Base-by-base conservation (phyloP, 495 filamentous ascomycete species). In the Podospora bellae-mahoneyi region DNA sequence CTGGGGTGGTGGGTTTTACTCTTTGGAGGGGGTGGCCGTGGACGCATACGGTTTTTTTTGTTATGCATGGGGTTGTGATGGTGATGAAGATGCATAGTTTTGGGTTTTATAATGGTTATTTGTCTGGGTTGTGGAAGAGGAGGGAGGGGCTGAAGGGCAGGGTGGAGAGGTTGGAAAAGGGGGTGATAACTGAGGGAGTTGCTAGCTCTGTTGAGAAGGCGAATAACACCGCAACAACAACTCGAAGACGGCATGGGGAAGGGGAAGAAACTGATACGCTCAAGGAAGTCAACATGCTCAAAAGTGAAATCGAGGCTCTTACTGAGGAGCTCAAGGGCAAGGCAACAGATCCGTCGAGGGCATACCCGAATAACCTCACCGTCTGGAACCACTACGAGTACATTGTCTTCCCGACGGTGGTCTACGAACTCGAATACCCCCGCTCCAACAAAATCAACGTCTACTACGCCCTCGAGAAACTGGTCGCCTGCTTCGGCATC, bases 71-170 rank as follows among this genome's bases (percentile, higher is more conserved):
- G 18, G 71, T 91, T 20, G 86, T 88, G 1, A 88, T 92, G 84
- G 68, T 92, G 60, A 92, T 93, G 90, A 93, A 93, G 77, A 88
- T 90, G 73, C 90, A 92, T 73, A 90, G 86, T 62, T 92, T 90
- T 73, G 84, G 87, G 2, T 90, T 90, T 67, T 92, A 91, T 74
- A 93, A 92, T 72, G 90, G 90, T 5, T 83, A 92, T 69, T 78
- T 93, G 32, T 90, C 88, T 6, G 82, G 85, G 57, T 79, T 85
- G 5, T 86, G 86, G 67, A 82, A 82, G 62, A 82, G 82, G 62
- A 75, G 83, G 30, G 65, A 69, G 65, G 60, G 60, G 15, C 68
- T 83, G 65, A 69, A 78, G 13, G 62, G 66, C 16, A 78, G 67
- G 55, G 62, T 82, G 64, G 79, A 79, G 66, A 67, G 75, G 68